These are phyloP conservation scores for Kwoniella newhampshirensis DNA, from an alignment of 768 basidiomycete species.

Conservation along the genomic window DNA sequence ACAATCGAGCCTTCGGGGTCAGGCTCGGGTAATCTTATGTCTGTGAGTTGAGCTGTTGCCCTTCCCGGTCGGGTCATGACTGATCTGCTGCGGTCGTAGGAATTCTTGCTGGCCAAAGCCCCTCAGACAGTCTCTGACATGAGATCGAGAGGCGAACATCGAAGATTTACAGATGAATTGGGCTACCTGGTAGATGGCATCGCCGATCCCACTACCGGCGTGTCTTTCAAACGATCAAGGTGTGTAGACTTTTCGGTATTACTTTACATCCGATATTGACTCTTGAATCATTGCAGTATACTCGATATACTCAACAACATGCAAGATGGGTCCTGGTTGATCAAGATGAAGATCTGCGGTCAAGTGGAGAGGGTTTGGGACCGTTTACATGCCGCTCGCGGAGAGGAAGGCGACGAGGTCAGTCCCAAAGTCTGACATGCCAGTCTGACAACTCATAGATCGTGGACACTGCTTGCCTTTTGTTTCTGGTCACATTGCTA, in stretches of 20 bases:
- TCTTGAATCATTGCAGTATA: constrained; percentile 19
- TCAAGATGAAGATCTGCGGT: constrained; percentile 42
- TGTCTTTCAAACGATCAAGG: constrained; percentile 31
- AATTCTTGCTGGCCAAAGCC: constrained; percentile 23
- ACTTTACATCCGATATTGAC: no score
- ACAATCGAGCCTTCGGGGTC: constrained; percentile 9
- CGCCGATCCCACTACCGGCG: constrained; percentile 19
- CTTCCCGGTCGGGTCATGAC: constrained; percentile 6
- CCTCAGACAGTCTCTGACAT: constrained; percentile 47
- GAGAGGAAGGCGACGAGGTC: constrained; percentile 33
- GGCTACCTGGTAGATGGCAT: constrained; percentile 42
- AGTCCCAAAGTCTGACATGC: constrained; percentile 5
- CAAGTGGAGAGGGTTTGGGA: constrained; percentile 45
- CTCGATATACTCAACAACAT: constrained; percentile 36
- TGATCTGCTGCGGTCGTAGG: constrained; percentile 1
- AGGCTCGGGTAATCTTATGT: constrained; percentile 24
- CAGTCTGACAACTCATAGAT: constrained; percentile 9
- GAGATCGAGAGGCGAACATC: constrained; percentile 46
- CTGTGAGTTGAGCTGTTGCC: constrained; percentile 20
- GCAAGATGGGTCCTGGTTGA: constrained; percentile 41
- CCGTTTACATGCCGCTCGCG: constrained; percentile 25
- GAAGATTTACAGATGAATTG: constrained; percentile 51
- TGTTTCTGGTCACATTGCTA: constrained; percentile 32
- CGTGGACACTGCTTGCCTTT: constrained; percentile 34
- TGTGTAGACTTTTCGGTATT: constrained; percentile 21